Evolutionary conservation across 345 rosid species (phyloP), one percentile per base, ranked within the genome.

Genomic region (Camelina laxa): DNA sequence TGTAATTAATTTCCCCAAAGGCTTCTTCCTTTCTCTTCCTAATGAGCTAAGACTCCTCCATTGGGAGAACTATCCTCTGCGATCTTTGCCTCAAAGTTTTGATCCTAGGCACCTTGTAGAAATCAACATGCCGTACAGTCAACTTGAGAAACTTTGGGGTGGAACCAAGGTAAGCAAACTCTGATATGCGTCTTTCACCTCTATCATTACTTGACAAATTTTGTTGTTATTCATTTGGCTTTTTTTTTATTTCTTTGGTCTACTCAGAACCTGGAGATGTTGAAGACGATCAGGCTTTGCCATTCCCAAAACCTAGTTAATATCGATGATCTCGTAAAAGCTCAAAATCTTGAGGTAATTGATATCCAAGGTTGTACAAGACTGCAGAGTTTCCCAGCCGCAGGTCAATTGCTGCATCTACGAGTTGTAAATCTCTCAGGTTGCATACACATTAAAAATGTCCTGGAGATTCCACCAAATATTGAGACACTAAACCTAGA

Each of bases 51-150:
- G 72, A 5, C 62, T 54, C 20, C 72, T 68, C 50, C 72, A 68
- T 9, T 80, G 80, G 72, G 72, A 68, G 16, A 22, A 68, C 20
- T 68, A 55, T 55, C 30, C 53, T 53, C 12, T 22, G 51, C 2
- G 24, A 54, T 39, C 10, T 14, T 24, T 68, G 24, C 72, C 72
- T 22, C 53, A 15, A n/a, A 10, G 9, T 0, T 69, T 77, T 24
- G 11, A 27, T 62, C 49, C 41, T 0, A 13, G 14, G 5, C 30
- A 59, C 9, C 79, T 81, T 44, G 73, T 73, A 6, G 72, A 33
- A 35, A 67, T 77, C 35, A 9, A 48, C 33, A 16, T 76, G 60
- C 35, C 47, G 0, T 8, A 15, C 5, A 68, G 81, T 14, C 5
- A 13, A 6, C 30, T 80, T 30, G 0, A 68, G 19, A 53, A 15